Conservation (phyloP, 306 rosid genomes). For the Inga leiocalycina region DNA sequence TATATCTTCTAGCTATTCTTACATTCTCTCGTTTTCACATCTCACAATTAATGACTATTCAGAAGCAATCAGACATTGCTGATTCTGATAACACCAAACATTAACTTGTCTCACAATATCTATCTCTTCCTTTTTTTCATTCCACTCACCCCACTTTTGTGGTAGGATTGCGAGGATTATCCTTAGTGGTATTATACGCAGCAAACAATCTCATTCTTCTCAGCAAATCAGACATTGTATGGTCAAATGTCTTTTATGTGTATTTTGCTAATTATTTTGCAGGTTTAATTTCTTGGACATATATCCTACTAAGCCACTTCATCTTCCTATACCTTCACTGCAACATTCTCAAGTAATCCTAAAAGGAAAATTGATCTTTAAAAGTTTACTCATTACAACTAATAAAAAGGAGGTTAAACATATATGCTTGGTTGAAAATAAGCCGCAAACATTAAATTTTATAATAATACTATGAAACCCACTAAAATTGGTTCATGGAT, state of each 20-base stretch:
- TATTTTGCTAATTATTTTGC: not conserved
- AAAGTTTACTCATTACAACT: not conserved
- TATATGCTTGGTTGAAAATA: not conserved
- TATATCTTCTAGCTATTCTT: not conserved
- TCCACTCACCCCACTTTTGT: constrained; percentile 18
- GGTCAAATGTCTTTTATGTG: not conserved
- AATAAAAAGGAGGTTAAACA: not conserved
- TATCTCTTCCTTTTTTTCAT: constrained; percentile 16
- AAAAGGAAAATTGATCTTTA: not conserved
- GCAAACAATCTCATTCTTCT: not conserved
- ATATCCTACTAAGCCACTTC: too few relatives aligned
- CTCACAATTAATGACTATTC: not conserved
- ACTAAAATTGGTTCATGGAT: not conserved
- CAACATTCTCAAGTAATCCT: not conserved
- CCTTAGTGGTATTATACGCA: not conserved
- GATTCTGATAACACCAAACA: constrained; percentile 29
- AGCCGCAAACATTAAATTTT: not conserved
- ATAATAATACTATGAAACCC: not conserved
- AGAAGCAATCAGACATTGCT: constrained; percentile 13
- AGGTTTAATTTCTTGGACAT: not conserved
- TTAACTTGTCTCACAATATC: not conserved
- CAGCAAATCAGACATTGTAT: not conserved
- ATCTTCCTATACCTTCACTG: not conserved
- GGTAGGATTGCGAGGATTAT: not conserved
- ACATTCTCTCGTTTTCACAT: constrained; percentile 8